Conservation (phyloP, 2,329 filamentous ascomycete genomes). For the Penicillium aurantiogriseum region DNA sequence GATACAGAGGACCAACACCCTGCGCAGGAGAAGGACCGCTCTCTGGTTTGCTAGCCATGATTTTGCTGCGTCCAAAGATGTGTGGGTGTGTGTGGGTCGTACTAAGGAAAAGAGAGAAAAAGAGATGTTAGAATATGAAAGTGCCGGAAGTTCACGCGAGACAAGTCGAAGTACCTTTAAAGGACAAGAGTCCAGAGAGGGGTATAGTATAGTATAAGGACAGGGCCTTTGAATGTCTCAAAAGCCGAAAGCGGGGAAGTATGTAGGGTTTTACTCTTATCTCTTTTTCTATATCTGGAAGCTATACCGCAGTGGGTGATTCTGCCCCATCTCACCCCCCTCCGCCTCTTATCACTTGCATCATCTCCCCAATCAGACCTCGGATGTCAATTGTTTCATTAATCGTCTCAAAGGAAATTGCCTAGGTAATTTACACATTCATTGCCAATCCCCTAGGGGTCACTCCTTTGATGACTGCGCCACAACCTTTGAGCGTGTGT, state of each 20-base stretch:
- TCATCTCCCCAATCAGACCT: neutral
- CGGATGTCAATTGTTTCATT: neutral
- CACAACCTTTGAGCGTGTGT: neutral
- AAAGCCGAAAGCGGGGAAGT: slow-evolving; percentile 16
- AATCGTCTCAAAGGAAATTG: neutral
- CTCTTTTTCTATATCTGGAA: slow-evolving; percentile 11
- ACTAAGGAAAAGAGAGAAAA: neutral
- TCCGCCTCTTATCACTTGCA: slow-evolving; percentile 11
- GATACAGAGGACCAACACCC: slow-evolving; percentile 77
- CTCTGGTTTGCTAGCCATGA: slow-evolving; percentile 30
- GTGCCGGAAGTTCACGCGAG: neutral
- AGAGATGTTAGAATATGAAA: neutral
- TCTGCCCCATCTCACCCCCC: slow-evolving; percentile 9
- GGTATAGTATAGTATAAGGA: neutral
- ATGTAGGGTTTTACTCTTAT: slow-evolving; percentile 18
- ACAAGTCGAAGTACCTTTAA: neutral
- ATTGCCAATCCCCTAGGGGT: too few relatives aligned
- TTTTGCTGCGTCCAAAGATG: slow-evolving; percentile 8
- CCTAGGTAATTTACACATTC: neutral
- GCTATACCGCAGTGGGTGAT: slow-evolving; percentile 14
- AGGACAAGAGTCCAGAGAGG: neutral
- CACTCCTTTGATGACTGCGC: slow-evolving; percentile 1
- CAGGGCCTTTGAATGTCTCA: neutral
- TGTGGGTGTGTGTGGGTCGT: neutral
- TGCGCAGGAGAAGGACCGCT: slow-evolving; percentile 53